Evolutionary conservation across 768 basidiomycete genomes (phyloP), one percentile per base, ranked within the genome.

Genomic region (Pholiota microspora): DNA sequence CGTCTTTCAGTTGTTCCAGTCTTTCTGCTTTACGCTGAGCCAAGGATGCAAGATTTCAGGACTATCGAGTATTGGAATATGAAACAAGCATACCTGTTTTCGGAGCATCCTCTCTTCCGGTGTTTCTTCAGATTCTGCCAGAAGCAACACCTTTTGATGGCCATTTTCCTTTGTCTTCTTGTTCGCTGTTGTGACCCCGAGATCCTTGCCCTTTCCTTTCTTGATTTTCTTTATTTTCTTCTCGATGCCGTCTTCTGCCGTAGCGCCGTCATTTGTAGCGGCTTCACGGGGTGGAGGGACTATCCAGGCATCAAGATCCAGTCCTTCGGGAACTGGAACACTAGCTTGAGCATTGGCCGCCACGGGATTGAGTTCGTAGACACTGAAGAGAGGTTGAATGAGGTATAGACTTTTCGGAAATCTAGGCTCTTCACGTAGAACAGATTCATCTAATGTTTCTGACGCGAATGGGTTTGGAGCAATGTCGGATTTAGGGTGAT

Each of bases 371-470:
- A 99, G 82, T 56, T 92, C 88, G 62, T 95, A 86, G 4, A 79
- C 64, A 15, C 79, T 75, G 63, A 91, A 90, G 7, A 99, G 73
- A 0, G 94, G 92, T 35, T 81, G 77, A 40, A 98, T 84, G 50
- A 99, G 82, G 68, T 85, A 89, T 10, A 98, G 73, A 62, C 90
- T 92, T 73, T 95, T 94, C 2, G 97, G 97, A 64, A 92, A 96
- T 31, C 72, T 71, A 13, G 83, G 81, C 31, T 82, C 79, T 13
- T 61, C 55, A 1, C 66, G 32, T 10, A 59, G 54, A 23, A 69
- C 63, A 4, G 65, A 60, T 46, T 76, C 78, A 10, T 79, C 80
- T 10, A 76, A 71, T 16, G 46, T 27, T 35, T 69, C 60, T 9
- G 71, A 67, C 15, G 68, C 73, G 29, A 71, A 71, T 1, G 72